phyloP scores from a whole-genome alignment of 169 alveolate species.

The Plasmodium cynomolgi region DNA sequence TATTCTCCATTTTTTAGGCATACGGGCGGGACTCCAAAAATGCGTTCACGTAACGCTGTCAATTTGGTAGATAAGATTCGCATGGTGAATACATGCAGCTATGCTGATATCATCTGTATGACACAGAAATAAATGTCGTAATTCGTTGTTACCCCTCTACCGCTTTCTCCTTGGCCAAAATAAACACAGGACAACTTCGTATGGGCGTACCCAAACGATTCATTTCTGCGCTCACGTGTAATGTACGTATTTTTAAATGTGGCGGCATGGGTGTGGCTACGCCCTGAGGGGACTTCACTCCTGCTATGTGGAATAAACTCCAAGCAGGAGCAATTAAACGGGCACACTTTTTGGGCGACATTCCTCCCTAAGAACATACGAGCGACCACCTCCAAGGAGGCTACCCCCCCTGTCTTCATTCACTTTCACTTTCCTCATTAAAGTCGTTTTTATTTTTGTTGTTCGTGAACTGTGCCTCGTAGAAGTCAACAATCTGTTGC shows the following conservation, averaged over 20 bases:
- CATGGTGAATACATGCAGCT: background rate
- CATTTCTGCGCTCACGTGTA: background rate
- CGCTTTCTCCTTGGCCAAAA: background rate
- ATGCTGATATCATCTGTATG: background rate
- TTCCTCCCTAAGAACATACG: background rate
- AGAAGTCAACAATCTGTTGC: conserved; percentile 91
- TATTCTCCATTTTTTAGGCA: background rate
- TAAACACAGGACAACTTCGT: background rate
- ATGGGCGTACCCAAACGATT: background rate
- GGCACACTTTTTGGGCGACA: background rate
- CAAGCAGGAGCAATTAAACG: background rate
- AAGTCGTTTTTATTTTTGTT: conserved; percentile 56
- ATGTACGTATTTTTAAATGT: background rate
- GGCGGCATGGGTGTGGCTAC: background rate
- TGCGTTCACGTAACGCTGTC: background rate
- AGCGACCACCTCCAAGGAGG: background rate
- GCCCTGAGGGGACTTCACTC: background rate
- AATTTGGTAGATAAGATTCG: background rate
- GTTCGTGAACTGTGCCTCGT: conserved; percentile 83
- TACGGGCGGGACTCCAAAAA: background rate
- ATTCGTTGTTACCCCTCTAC: background rate
- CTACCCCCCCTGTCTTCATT: background rate
- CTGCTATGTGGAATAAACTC: background rate
- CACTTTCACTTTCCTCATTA: conserved; percentile 69
- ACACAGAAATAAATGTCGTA: background rate